Evolutionary conservation across 23 red algal species (phyloP), one percentile per base, ranked within the genome.

Genomic region (Gracilaria caudata): DNA sequence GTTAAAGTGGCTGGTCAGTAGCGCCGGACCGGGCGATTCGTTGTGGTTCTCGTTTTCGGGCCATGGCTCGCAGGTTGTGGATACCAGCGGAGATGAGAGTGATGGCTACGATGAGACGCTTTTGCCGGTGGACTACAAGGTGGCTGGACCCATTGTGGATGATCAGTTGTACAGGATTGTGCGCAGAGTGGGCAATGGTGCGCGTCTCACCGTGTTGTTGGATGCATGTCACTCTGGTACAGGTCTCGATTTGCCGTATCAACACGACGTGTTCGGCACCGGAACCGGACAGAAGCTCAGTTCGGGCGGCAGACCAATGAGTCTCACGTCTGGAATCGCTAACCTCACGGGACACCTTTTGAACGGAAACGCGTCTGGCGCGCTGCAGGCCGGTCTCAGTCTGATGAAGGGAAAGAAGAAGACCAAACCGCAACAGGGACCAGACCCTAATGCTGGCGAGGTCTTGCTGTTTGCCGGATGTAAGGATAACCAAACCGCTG

Each of bases 141-240:
- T 73, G 8, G 68, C 91, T 7, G 91, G 91, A 1, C 91, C 84
- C 32, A 94, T 94, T 56, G 38, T 94, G 4, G 91, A 94, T 26
- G 91, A 94, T 41, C 73, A 94, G 61, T 53, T 94, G 3, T 86
- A 87, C 73, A 66, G 70, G 11, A 84, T 94, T 68, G 91, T 94
- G 68, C 47, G 74, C 21, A 34, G 73, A 0, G 32, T 94, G 11
- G 37, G 37, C 4, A 23, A 56, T 3, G 90, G 91, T 33, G 81
- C 80, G 5, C 34, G 91, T 24, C 72, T 94, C 28, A 94, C 91
- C 26, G 91, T 86, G 23, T 59, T 94, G 46, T 73, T 94, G 24
- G 91, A 94, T 63, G 91, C 91, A 0, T 94, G 91, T 43, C 91
- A 94, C 47, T 86, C 81, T 13, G 91, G 79, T n/a, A 94, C 91